phyloP scores from a whole-genome alignment of 176 grass and related monocot species.

The Avena eriantha region DNA sequence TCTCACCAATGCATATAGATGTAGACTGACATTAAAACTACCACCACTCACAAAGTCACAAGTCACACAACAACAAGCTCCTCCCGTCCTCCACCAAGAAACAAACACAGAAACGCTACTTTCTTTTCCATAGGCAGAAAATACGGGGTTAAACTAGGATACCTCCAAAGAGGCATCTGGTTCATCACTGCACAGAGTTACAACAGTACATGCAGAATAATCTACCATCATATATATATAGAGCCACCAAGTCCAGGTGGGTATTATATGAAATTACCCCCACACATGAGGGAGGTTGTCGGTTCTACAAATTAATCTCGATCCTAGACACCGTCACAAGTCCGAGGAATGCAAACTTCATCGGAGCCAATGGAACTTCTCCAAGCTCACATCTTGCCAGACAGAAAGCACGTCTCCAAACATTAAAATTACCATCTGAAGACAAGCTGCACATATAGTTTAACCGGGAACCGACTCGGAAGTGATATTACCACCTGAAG shows the following conservation, averaged over 20 bases:
- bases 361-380: conserved; percentile 47
- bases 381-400: conserved; percentile 31
- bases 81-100: not conserved
- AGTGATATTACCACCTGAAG: conserved; percentile 31
- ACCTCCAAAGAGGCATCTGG: conserved; percentile 12
- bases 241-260: conserved; percentile 34
- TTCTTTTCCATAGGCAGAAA: conserved; percentile 32
- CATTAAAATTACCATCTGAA: conserved; percentile 35
- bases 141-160: conserved; percentile 30
- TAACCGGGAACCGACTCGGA: conserved; percentile 66
- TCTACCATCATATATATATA: conserved; percentile 26
- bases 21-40: too few relatives aligned
- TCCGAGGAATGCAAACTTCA: not conserved
- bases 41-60: too few relatives aligned
- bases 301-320: conserved; percentile 38
- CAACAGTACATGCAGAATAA: conserved; percentile 51
- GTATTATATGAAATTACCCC: conserved; percentile 29
- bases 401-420: conserved; percentile 30
- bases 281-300: conserved; percentile 5
- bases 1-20: not conserved
- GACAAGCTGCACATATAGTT: conserved; percentile 31
- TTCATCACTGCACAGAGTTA: conserved; percentile 45
- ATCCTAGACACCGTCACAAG: not conserved
- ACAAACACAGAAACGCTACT: conserved; percentile 23
- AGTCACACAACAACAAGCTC: not conserved